These are phyloP conservation scores for Alternaria tenuissima DNA, from an alignment of 2,329 filamentous ascomycete genomes.

Conservation along the genomic window DNA sequence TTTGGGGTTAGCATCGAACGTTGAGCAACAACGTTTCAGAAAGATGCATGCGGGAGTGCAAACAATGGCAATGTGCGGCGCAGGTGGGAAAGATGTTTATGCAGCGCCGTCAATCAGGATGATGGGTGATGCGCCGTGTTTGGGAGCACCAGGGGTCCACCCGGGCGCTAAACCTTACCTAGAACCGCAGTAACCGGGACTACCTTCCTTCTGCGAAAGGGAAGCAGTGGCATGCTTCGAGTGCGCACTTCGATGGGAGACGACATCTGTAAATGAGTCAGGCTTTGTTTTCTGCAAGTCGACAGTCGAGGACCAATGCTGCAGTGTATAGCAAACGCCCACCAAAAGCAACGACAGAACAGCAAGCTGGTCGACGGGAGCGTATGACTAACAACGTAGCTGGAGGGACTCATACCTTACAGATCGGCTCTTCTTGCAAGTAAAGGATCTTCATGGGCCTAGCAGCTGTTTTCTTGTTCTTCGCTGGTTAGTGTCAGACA, in stretches of 20 bases:
- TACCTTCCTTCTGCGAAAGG: constrained; percentile 18
- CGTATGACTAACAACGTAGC: not conserved
- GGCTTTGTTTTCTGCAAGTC: not conserved
- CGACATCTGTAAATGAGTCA: constrained; percentile 9
- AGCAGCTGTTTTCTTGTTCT: not conserved
- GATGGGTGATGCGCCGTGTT: constrained; percentile 33
- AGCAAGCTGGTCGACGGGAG: constrained; percentile 19
- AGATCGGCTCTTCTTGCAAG: not conserved
- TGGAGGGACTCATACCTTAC: constrained; percentile 1
- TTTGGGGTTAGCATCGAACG: constrained; percentile 31
- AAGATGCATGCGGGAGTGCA: constrained; percentile 9
- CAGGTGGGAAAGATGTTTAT: constrained; percentile 29
- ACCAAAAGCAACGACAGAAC: constrained; percentile 20
- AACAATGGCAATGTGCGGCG: constrained; percentile 17
- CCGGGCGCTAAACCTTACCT: constrained; percentile 25
- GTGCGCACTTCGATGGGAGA: not conserved
- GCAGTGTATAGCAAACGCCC: not conserved
- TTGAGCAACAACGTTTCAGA: constrained; percentile 1
- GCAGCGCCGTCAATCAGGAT: constrained; percentile 18
- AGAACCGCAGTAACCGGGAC: constrained; percentile 13
- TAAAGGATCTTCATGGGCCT: not conserved
- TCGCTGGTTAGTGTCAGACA: not conserved
- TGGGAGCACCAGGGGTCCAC: constrained; percentile 22
- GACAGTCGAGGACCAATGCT: not conserved
- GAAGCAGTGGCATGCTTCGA: constrained; percentile 11